Evolutionary conservation across 805 yeast genomes (phyloP).

Genomic region (Kuraishia ogatae): DNA sequence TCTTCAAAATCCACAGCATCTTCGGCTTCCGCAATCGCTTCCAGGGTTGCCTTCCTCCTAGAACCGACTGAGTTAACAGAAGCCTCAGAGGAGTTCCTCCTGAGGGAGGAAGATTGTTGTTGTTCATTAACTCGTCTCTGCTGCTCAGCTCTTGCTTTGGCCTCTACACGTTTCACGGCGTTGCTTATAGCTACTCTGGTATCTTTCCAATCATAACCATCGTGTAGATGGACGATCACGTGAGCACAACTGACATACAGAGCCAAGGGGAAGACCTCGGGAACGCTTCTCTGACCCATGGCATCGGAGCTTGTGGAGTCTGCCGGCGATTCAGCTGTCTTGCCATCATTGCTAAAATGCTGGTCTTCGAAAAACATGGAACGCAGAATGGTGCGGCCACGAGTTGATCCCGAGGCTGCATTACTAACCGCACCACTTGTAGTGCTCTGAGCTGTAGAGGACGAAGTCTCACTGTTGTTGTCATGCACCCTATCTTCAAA

Average conservation of each 20-base stretch:
- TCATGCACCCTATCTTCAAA: not conserved
- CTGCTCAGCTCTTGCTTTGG: conserved; percentile 26
- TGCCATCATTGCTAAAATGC: conserved; percentile 8
- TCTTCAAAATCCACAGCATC: conserved; percentile 5
- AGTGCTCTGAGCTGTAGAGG: not conserved
- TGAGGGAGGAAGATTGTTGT: not conserved
- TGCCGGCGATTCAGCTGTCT: not conserved
- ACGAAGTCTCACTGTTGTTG: not conserved
- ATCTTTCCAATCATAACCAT: conserved; percentile 89
- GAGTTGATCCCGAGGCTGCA: not conserved
- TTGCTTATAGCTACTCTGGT: conserved; percentile 60
- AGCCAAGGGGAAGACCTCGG: conserved; percentile 18
- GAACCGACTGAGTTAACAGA: not conserved
- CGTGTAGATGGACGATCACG: conserved; percentile 47
- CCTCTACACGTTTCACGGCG: conserved; percentile 59
- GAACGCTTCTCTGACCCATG: conserved; percentile 1
- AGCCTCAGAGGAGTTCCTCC: conserved; percentile 1
- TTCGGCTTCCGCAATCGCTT: not conserved
- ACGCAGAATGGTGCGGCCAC: not conserved
- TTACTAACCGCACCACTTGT: not conserved
- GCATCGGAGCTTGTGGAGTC: not conserved
- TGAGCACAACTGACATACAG: conserved; percentile 28
- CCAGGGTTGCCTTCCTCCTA: not conserved
- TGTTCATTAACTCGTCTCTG: not conserved
- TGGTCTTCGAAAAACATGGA: conserved; percentile 12